A percentile compares a stretch with the other conserved stretches of the same genome.
phyloP scores from a whole-genome alignment of 305 asterid genomes.

The Ilex paraguariensis region DNA sequence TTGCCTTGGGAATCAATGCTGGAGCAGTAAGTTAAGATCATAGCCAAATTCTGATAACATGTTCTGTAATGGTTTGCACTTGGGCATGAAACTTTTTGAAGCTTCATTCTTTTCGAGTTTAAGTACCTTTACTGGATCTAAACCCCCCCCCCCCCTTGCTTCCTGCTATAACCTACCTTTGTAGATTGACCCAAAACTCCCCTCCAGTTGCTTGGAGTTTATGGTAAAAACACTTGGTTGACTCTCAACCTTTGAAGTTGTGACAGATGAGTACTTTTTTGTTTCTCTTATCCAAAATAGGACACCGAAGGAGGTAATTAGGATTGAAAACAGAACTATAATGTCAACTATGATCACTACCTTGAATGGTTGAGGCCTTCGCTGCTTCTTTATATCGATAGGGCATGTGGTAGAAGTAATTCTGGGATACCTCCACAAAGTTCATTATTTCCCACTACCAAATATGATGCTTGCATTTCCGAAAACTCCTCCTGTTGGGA shows the following conservation, averaged over 20 bases:
- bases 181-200: not conserved
- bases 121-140: not conserved
- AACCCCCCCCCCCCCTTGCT: not conserved
- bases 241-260: not conserved
- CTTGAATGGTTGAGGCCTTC: not conserved
- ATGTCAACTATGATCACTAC: not conserved
- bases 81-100: not conserved
- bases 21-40: not conserved
- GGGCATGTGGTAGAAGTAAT: conserved; percentile 16
- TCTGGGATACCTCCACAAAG: conserved; percentile 30
- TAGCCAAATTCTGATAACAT: not conserved
- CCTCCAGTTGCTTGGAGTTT: not conserved
- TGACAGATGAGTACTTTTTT: not conserved
- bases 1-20: not conserved
- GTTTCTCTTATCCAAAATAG: not conserved
- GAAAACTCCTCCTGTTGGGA: conserved; percentile 18
- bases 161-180: not conserved
- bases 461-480: conserved; percentile 13
- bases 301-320: not conserved
- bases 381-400: not conserved
- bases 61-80: not conserved
- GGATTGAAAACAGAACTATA: not conserved
- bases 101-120: not conserved
- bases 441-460: conserved; percentile 18
- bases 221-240: not conserved